Base-by-base conservation (phyloP, 1,284 basidiomycete species). In the Cutaneotrichosporon cutaneum region DNA sequence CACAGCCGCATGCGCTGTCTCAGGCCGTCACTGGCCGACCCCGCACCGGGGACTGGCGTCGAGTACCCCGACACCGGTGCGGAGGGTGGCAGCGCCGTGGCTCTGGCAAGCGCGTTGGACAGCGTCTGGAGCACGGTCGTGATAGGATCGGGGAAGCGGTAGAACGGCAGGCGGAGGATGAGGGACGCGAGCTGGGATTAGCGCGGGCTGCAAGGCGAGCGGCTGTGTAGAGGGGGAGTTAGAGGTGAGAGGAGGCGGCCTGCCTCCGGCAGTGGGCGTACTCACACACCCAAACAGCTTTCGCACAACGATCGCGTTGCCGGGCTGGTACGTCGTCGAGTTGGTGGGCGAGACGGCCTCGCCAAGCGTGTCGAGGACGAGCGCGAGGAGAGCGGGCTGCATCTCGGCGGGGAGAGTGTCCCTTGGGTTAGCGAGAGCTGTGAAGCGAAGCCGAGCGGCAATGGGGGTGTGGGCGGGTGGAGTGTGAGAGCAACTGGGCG, bases 231-330 rank as follows among this genome's bases (percentile, higher is more conserved):
- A 3, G 39, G 39, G 35, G 21, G 16, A n/a, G 27, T 9, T 4
- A 42, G 18, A n/a, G 18, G 18, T 7, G 35, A 36, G 35, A 2
- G n/a, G 16, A 11, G 13, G 14, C 11, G 14, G 13, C 22, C 42
- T 5, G 24, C 35, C 35, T 36, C 35, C 35, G 14, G 10, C 16
- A n/a, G 14, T 39, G 32, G 0, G 33, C 2, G 0, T 10, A 82
- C 88, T 73, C 79, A 93, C 90, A 62, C 90, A 87, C 24, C 92
- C 90, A 72, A 90, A 94, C 30, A 94, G 81, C 75, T 94, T 94
- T 58, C 91, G 85, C 26, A 91, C 83, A 54, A 90, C 89, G 58
- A 92, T 83, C 6, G 65, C 69, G 60, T 80, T 80, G 39, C 67
- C 73, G 16, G 68, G 60, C 63, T 76, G 72, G 52, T 66, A 72